These are phyloP conservation scores for Talaromyces wortmannii DNA, from an alignment of 495 filamentous ascomycete species.

Conservation along the genomic window DNA sequence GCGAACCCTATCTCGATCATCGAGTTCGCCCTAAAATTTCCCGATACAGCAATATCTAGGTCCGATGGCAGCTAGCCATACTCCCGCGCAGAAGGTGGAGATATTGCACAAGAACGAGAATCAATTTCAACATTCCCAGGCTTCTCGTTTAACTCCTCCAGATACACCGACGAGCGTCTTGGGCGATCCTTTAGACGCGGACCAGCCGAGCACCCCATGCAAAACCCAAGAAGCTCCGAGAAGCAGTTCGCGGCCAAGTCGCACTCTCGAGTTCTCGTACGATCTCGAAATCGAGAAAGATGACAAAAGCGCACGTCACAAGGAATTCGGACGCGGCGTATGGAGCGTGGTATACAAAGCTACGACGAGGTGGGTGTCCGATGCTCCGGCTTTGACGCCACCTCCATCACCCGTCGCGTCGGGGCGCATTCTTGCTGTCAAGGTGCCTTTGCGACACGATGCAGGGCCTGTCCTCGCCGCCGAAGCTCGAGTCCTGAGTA, in stretches of 20 bases:
- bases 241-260: no score
- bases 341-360: slow-evolving; percentile 59
- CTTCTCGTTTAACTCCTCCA: slow-evolving; percentile 1
- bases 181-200: background rate
- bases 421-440: slow-evolving; percentile 44
- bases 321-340: slow-evolving; percentile 47
- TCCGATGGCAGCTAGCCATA: slow-evolving; percentile 1
- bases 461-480: slow-evolving; percentile 39
- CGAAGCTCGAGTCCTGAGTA: slow-evolving; percentile 47
- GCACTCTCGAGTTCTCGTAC: slow-evolving; percentile 21
- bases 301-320: slow-evolving; percentile 10
- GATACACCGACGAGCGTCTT: background rate
- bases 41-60: no score
- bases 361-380: slow-evolving; percentile 12
- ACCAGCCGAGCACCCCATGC: background rate
- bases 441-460: slow-evolving; percentile 41
- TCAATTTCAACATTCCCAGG: background rate
- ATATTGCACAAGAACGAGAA: background rate
- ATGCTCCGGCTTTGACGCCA: slow-evolving; percentile 21
- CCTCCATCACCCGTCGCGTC: slow-evolving; percentile 38
- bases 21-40: background rate
- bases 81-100: background rate
- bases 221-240: background rate
- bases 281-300: slow-evolving; percentile 28
- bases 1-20: background rate